A percentile compares a stretch with the other conserved stretches of the same genome.
These are phyloP conservation scores for Fusarium sp. DNA, from an alignment of 2,329 filamentous ascomycete species.

Conservation along the genomic window DNA sequence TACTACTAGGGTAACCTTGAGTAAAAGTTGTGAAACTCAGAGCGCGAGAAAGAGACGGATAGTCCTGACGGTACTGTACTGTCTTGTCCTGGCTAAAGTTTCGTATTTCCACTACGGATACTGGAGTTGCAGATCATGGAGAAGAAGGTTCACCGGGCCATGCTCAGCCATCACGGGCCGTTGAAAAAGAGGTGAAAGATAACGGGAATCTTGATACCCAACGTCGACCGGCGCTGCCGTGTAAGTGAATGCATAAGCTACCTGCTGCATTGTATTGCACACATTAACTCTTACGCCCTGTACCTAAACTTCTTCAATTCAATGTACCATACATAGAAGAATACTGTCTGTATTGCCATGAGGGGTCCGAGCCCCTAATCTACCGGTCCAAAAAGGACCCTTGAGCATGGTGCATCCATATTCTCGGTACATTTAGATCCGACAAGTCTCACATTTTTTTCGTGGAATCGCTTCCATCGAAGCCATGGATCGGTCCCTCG, in stretches of 20 bases:
- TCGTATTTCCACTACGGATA: not conserved
- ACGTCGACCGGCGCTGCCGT: conserved; percentile 17
- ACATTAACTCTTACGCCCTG: not conserved
- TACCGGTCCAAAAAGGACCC: conserved; percentile 3
- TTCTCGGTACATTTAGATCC: conserved; percentile 15
- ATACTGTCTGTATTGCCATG: not conserved
- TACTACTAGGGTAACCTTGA: not conserved
- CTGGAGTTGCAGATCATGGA: conserved; percentile 32
- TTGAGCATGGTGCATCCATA: conserved; percentile 6
- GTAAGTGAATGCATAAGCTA: conserved; percentile 21
- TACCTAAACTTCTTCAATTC: not conserved
- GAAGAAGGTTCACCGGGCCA: conserved; percentile 32
- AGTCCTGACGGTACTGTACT: conserved; percentile 12
- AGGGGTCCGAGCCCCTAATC: conserved; percentile 22
- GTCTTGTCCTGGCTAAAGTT: not conserved
- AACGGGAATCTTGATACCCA: conserved; percentile 41
- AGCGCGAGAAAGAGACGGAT: conserved; percentile 21
- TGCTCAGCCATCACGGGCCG: conserved; percentile 31
- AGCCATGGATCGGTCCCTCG: not conserved
- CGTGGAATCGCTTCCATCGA: not conserved
- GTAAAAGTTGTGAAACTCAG: conserved; percentile 20
- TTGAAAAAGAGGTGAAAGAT: conserved; percentile 40
- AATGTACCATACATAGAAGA: not conserved
- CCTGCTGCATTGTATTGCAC: not conserved
- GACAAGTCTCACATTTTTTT: conserved; percentile 10